Conservation (phyloP, 139 green algal species). For the Micromonas commoda region DNA sequence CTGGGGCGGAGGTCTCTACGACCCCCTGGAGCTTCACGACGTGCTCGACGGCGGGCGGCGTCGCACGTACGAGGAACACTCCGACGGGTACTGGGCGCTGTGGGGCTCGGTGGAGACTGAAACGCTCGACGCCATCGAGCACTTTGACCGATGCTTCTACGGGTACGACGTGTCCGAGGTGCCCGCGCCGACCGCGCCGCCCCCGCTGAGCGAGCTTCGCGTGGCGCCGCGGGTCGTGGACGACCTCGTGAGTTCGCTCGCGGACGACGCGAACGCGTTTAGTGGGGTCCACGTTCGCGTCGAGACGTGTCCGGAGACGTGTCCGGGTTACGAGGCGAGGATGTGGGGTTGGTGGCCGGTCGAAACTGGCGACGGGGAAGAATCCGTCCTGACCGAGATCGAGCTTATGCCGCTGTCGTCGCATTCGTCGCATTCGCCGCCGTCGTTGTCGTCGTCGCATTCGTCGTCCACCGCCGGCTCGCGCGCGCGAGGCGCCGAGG, state of each 20-base stretch:
- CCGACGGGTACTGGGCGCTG: no score
- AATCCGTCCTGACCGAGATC: background rate
- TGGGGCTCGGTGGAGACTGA: no score
- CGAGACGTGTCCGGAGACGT: background rate
- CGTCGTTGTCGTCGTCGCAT: background rate
- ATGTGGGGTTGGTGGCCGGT: no score
- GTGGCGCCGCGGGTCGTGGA: background rate
- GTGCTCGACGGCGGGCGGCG: background rate
- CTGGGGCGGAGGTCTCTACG: no score
- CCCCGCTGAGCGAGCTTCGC: background rate
- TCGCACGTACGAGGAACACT: no score
- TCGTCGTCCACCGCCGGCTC: background rate
- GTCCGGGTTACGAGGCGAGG: no score
- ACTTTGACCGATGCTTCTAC: background rate
- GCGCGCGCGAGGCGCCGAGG: background rate
- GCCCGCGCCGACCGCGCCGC: no score
- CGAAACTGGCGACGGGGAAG: background rate
- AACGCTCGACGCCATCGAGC: background rate
- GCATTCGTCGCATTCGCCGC: background rate
- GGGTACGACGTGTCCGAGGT: background rate
- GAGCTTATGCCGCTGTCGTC: background rate
- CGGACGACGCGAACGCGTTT: background rate
- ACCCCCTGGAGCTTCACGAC: no score
- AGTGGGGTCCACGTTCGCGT: background rate
- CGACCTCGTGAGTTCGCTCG: background rate